A percentile compares a stretch with the other conserved stretches of the same genome.
These are phyloP conservation scores for Lipomyces japonicus DNA, from an alignment of 805 yeast genomes.

Conservation along the genomic window DNA sequence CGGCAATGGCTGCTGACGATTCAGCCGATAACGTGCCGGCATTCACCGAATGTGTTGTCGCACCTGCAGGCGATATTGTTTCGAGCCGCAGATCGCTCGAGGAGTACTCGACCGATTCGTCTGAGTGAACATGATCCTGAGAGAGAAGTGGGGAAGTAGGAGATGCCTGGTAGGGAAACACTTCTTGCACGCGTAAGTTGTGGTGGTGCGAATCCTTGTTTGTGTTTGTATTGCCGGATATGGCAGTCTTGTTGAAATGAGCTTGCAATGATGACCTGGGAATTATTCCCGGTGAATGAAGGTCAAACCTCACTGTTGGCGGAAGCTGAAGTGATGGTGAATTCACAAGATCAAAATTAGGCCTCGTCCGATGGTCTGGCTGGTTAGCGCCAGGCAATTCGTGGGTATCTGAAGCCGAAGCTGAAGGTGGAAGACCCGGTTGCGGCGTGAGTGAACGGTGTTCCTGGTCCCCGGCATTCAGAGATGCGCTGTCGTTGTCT, in stretches of 20 bases:
- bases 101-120: not conserved
- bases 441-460: too few relatives aligned
- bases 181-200: not conserved
- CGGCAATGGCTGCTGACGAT: not conserved
- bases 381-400: too few relatives aligned
- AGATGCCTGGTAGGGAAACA: not conserved
- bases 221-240: not conserved
- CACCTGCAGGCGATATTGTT: not conserved
- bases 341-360: not conserved
- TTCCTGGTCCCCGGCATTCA: too few relatives aligned
- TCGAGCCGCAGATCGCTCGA: not conserved
- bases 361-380: not conserved
- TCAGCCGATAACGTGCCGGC: not conserved
- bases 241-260: conserved; percentile 1
- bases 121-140: not conserved
- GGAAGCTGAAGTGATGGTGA: not conserved
- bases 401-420: too few relatives aligned
- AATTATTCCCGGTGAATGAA: conserved; percentile 28
- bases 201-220: not conserved
- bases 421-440: too few relatives aligned
- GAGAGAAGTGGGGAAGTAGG: not conserved
- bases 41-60: not conserved
- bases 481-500: too few relatives aligned
- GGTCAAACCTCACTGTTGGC: conserved; percentile 23
- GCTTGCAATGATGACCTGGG: conserved; percentile 12